These are phyloP conservation scores for Scedosporium boydii DNA, from an alignment of 2,329 filamentous ascomycete genomes.

Conservation along the genomic window DNA sequence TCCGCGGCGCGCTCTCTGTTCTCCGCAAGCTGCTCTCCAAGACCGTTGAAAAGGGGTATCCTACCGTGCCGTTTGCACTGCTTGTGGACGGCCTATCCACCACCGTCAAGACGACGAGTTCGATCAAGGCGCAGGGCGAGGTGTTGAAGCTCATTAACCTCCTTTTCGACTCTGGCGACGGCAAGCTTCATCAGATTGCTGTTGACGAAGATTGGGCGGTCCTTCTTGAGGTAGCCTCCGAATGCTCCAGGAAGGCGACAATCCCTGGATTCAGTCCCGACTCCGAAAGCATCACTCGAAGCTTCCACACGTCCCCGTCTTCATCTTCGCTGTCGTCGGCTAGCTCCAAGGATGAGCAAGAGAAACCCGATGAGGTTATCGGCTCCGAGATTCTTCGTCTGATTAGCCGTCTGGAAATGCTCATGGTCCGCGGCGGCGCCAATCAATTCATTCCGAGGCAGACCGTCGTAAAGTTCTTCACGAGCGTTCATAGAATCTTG, in stretches of 20 bases:
- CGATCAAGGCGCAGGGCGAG: constrained; percentile 34
- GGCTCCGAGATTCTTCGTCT: constrained; percentile 33
- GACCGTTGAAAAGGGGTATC: constrained; percentile 49
- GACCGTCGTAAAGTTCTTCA: constrained; percentile 58
- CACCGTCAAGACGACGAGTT: constrained; percentile 33
- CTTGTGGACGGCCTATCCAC: constrained; percentile 48
- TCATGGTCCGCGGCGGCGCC: constrained; percentile 22
- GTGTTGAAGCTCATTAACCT: constrained; percentile 44
- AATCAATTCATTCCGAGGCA: constrained; percentile 50
- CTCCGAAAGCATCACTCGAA: background rate
- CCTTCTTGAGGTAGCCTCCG: constrained; percentile 48
- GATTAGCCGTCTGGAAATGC: constrained; percentile 37
- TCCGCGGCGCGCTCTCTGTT: constrained; percentile 54
- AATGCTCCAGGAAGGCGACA: constrained; percentile 29
- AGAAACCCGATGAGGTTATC: constrained; percentile 26
- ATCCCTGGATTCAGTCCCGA: background rate
- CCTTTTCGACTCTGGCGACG: constrained; percentile 42
- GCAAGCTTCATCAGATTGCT: constrained; percentile 44
- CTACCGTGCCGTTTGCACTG: constrained; percentile 46
- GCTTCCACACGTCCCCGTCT: constrained; percentile 6
- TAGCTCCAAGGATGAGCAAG: constrained; percentile 17
- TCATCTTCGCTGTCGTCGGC: constrained; percentile 8
- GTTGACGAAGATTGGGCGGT: constrained; percentile 57
- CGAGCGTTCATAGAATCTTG: constrained; percentile 49
- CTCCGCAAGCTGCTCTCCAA: constrained; percentile 54